Base-by-base conservation (phyloP, 2,329 filamentous ascomycete genomes). In the Colletotrichum filicis region DNA sequence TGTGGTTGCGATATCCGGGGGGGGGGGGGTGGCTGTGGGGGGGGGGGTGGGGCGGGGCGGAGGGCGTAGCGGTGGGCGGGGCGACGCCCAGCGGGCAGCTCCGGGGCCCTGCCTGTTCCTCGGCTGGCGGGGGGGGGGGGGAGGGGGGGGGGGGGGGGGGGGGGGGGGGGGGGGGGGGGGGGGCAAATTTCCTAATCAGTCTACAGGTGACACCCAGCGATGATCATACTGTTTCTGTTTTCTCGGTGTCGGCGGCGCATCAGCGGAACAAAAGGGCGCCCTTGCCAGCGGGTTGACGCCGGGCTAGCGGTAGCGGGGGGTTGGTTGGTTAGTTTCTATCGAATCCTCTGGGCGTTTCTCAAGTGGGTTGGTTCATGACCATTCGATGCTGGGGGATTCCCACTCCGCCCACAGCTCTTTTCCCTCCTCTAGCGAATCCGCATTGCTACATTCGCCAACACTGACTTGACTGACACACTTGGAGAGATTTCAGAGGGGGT, bases 1-100 rank as follows among this genome's bases (percentile, higher is more conserved):
- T 53, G 12, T 49, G 49, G 52, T 62, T 60, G 69, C 69, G 69
- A 69, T 59, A 49, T 72, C 69, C 65, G 69, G 24, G 69, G 63
- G 37, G 32, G 32, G 30, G 26, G 26, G 26, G 26, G 26, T 4
- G 26, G 26, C n/a, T n/a, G n/a, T n/a, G n/a, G n/a, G n/a, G n/a
- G n/a, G n/a, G n/a, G n/a, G n/a, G n/a, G n/a, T n/a, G n/a, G n/a
- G n/a, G n/a, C n/a, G n/a, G n/a, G n/a, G n/a, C n/a, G n/a, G n/a
- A n/a, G n/a, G n/a, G n/a, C n/a, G n/a, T n/a, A n/a, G n/a, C n/a
- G n/a, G n/a, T n/a, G n/a, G n/a, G n/a, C n/a, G n/a, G n/a, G n/a
- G n/a, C n/a, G n/a, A n/a, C n/a, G n/a, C n/a, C n/a, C n/a, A n/a
- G n/a, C n/a, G n/a, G n/a, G n/a, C n/a, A n/a, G n/a, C n/a, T n/a